phyloP scores from a whole-genome alignment of 257 asterid species.

The Solanum paucissectum region DNA sequence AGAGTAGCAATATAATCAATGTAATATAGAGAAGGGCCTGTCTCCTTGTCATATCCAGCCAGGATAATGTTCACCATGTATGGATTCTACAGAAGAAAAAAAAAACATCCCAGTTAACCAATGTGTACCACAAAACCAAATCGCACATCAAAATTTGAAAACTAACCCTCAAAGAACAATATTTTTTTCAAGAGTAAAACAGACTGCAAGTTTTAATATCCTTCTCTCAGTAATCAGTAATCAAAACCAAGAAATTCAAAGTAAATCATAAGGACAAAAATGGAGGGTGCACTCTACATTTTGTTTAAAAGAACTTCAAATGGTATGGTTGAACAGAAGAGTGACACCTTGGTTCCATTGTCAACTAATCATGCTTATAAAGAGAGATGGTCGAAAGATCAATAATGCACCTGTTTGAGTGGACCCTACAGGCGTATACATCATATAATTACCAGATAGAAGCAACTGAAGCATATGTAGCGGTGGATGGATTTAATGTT shows the following conservation, averaged over 20 bases:
- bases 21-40: constrained; percentile 80
- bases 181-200: not conserved
- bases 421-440: not conserved
- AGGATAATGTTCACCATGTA: constrained; percentile 72
- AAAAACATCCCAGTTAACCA: not conserved
- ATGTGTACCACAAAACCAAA: not conserved
- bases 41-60: constrained; percentile 90
- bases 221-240: not conserved
- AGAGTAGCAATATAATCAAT: constrained; percentile 78
- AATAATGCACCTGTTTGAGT: not conserved
- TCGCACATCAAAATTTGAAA: not conserved
- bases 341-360: not conserved
- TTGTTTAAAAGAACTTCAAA: not conserved
- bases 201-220: not conserved
- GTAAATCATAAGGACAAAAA: not conserved
- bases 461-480: not conserved
- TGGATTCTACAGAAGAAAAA: constrained; percentile 56
- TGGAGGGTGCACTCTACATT: not conserved
- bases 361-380: not conserved
- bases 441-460: not conserved
- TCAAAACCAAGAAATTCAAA: not conserved
- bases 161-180: not conserved
- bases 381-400: not conserved
- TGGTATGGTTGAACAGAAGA: not conserved
- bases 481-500: not conserved